Base-by-base conservation (phyloP, 2,329 filamentous ascomycete genomes). In the Claviceps purpurea region DNA sequence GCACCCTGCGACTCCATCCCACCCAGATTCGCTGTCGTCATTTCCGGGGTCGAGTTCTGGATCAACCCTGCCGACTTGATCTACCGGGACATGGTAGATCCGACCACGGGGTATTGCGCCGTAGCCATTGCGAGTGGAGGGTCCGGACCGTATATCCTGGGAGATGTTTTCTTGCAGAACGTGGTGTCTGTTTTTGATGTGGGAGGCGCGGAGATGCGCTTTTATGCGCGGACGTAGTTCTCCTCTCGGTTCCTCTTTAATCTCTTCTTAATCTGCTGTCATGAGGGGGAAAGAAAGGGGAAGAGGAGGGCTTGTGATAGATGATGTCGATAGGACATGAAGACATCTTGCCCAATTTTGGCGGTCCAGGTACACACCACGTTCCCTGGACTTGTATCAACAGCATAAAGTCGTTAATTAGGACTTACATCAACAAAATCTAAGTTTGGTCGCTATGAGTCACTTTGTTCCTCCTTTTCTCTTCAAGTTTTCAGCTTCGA, bases 141-240 rank as follows among this genome's bases (percentile, higher is more conserved):
- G 0, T 56, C 63, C 0, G 71, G 73, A 7, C 73, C 73, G 6
- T 76, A 72, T 53, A 71, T 77, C 24, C 59, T 78, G 37, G 75
- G 76, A 0, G 70, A 73, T 38, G 68, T 69, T 6, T 79, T 77
- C 52, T 60, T 79, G 54, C 70, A 76, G 59, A 77, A 73, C 51
- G 72, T 73, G 2, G 60, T 78, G 49, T 69, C 70, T 0, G 72
- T 76, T 1, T 75, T 74, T 57, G 71, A 75, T 53, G 62, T 74
- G 16, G 72, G 72, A 1, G 70, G 62, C 5, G 70, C 65, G n/a
- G 62, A 72, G 61, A 70, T 75, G 67, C 66, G 70, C 4, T 72
- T 75, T 60, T 72, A 72, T 55, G 56, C 60, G 50, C 60, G 58
- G 54, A 51, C 52, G 47, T 51, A 42, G 43, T 13, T 34, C 14